Conservation (phyloP, 1,284 basidiomycete species). For the Rhodotorula glutinis region DNA sequence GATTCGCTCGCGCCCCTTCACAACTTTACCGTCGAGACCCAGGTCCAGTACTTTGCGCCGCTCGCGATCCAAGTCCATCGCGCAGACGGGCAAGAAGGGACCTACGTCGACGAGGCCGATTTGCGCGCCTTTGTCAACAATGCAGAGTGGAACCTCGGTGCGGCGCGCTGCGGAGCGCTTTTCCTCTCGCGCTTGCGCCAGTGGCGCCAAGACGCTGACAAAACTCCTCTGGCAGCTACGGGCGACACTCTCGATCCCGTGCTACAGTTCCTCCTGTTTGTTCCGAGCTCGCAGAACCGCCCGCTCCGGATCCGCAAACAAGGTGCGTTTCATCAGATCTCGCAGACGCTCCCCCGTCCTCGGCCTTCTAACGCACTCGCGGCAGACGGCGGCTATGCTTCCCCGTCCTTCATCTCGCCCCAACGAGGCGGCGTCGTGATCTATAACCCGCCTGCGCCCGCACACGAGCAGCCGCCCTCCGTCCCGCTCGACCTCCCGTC, state of each 20-base stretch:
- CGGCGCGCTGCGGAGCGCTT: too few relatives aligned
- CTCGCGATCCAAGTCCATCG: conserved; percentile 63
- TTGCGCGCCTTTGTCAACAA: conserved; percentile 91
- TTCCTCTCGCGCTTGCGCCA: too few relatives aligned
- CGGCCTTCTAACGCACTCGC: too few relatives aligned
- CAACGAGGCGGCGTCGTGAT: conserved; percentile 93
- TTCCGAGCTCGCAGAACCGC: conserved; percentile 66
- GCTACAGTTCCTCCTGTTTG: conserved; percentile 85
- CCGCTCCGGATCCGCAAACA: conserved; percentile 67
- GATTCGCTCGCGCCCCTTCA: conserved; percentile 65
- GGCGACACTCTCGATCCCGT: conserved; percentile 85
- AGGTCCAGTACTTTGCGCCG: conserved; percentile 87
- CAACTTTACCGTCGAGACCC: conserved; percentile 89
- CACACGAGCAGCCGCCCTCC: conserved; percentile 52
- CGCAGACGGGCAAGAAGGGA: conserved; percentile 47
- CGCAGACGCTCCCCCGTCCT: too few relatives aligned
- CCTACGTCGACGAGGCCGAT: conserved; percentile 70
- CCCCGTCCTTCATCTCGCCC: conserved; percentile 78
- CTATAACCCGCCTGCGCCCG: conserved; percentile 57
- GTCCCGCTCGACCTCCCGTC: conserved; percentile 38
- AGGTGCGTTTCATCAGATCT: conserved; percentile 51
- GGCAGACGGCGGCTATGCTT: conserved; percentile 53
- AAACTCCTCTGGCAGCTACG: conserved; percentile 56
- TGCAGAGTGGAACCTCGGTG: conserved; percentile 90
- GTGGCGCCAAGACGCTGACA: background rate